phyloP scores from a whole-genome alignment of 768 basidiomycete species.

The Macrolepiota dolichaula region DNA sequence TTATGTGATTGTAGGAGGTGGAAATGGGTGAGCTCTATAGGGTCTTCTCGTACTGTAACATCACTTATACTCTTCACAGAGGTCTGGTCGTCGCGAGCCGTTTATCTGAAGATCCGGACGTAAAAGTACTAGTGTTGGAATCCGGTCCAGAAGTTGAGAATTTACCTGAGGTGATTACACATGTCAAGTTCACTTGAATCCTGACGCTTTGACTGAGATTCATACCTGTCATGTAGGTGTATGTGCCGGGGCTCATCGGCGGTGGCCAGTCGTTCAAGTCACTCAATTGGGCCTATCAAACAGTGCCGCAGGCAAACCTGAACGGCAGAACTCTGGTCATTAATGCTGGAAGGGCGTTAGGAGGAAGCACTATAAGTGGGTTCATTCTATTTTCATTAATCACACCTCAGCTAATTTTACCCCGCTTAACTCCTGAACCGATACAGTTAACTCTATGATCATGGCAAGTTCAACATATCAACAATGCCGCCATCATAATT shows the following conservation, averaged over 20 bases:
- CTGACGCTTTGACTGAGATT: neutral
- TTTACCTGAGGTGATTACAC: constrained; percentile 27
- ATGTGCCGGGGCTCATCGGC: constrained; percentile 27
- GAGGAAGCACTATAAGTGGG: constrained; percentile 50
- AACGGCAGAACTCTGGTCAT: constrained; percentile 33
- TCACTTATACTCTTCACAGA: constrained; percentile 10
- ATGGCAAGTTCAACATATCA: constrained; percentile 19
- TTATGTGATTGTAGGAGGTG: constrained; percentile 32
- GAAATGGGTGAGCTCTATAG: constrained; percentile 23
- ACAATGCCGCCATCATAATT: neutral
- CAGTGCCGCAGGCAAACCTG: constrained; percentile 39
- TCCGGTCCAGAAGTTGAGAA: constrained; percentile 35
- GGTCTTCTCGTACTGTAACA: neutral
- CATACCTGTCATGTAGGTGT: constrained; percentile 18
- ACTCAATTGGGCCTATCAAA: constrained; percentile 49
- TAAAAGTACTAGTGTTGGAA: constrained; percentile 31
- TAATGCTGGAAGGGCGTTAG: constrained; percentile 46
- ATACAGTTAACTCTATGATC: constrained; percentile 43
- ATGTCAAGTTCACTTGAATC: neutral
- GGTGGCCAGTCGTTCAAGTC: constrained; percentile 28
- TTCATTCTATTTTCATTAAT: neutral
- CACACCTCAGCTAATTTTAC: neutral
- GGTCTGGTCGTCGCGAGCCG: constrained; percentile 33
- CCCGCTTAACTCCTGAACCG: neutral
- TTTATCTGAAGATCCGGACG: constrained; percentile 25